phyloP scores from a whole-genome alignment of 805 yeast genomes.

The Kuraishia ogatae region DNA sequence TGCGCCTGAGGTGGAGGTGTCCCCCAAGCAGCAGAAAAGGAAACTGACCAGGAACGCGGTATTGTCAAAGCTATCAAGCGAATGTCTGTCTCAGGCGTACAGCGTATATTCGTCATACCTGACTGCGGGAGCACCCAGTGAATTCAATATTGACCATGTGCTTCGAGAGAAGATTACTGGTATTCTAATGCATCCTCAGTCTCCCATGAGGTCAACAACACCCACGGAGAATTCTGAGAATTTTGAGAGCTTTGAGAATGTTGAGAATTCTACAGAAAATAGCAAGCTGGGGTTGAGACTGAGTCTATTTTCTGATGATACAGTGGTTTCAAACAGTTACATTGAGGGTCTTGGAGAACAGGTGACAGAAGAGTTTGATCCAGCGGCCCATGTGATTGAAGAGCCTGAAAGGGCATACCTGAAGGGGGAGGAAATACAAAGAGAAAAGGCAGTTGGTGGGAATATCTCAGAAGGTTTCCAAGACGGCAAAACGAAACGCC shows the following conservation, averaged over 20 bases:
- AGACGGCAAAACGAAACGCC: too few species aligned
- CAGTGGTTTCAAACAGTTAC: not conserved
- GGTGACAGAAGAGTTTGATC: not conserved
- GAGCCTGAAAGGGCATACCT: not conserved
- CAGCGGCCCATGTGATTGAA: not conserved
- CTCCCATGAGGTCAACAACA: not conserved
- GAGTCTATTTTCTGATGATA: not conserved
- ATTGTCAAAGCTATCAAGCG: constrained; percentile 34
- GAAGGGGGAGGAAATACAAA: not conserved
- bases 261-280: too few species aligned
- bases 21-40: constrained; percentile 14
- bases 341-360: not conserved
- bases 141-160: constrained; percentile 56
- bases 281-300: not conserved
- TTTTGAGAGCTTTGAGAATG: too few species aligned
- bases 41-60: constrained; percentile 26
- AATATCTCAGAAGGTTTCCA: too few species aligned
- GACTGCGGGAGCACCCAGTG: constrained; percentile 57
- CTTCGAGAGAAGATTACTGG: constrained; percentile 31
- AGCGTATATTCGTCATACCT: constrained; percentile 59
- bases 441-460: not conserved
- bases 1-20: not conserved
- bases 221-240: too few species aligned
- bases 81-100: constrained; percentile 53
- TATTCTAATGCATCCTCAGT: constrained; percentile 1